A percentile compares a stretch with the other conserved stretches of the same genome.
Evolutionary conservation across 345 rosid species (phyloP).

Genomic region (Eucalyptus guilfoylei): DNA sequence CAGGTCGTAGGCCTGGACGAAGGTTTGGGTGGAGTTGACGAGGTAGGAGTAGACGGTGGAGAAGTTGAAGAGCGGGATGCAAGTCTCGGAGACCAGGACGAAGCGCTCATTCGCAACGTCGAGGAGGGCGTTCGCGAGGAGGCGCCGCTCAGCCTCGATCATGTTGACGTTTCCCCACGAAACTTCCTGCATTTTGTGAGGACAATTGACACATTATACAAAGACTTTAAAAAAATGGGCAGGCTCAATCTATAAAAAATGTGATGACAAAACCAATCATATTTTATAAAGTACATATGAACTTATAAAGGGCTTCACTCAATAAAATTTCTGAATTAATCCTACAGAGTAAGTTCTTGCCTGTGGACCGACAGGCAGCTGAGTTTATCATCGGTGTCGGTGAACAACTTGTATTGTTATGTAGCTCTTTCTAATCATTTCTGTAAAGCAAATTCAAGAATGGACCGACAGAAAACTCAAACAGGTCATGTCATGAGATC

Average conservation of each 20-base stretch:
- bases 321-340: not conserved
- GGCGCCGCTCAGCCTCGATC: constrained; percentile 36
- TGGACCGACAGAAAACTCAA: not conserved
- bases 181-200: constrained; percentile 9
- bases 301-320: accelerated
- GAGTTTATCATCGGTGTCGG: not conserved
- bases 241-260: accelerated
- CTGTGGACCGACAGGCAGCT: not conserved
- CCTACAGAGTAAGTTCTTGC: not conserved
- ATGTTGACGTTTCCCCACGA: constrained; percentile 31
- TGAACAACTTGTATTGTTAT: not conserved
- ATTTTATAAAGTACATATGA: too few species aligned
- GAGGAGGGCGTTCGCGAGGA: constrained; percentile 37
- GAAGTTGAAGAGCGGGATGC: constrained; percentile 42
- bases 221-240: accelerated
- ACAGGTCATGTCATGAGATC: not conserved
- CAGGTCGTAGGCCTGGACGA: constrained; percentile 18
- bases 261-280: not conserved
- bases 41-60: constrained; percentile 25
- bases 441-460: not conserved
- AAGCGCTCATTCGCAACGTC: constrained; percentile 33
- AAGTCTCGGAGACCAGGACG: constrained; percentile 28
- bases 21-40: constrained; percentile 12
- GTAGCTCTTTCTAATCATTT: not conserved
- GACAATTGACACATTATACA: not conserved